These are phyloP conservation scores for Aspergillus olivimuriae DNA, from an alignment of 495 filamentous ascomycete species.

Conservation along the genomic window DNA sequence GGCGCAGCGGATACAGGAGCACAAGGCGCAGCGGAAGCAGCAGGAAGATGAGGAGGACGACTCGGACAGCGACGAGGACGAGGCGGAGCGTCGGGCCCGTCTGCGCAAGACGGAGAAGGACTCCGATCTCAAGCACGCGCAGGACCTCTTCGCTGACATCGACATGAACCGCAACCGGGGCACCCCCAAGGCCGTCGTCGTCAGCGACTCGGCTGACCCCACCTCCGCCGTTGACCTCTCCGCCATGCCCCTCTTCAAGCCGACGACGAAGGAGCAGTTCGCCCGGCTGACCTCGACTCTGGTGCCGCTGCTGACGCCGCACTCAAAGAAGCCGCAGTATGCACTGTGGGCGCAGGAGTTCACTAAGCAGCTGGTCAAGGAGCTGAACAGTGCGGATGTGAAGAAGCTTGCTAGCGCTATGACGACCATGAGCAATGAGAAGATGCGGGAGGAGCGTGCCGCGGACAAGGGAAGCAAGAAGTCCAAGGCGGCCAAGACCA, in stretches of 20 bases:
- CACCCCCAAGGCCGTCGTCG: slow-evolving; percentile 51
- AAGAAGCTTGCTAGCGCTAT: slow-evolving; percentile 87
- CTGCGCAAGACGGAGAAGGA: slow-evolving; percentile 76
- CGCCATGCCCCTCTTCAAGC: slow-evolving; percentile 78
- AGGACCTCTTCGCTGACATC: slow-evolving; percentile 81
- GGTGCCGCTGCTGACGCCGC: slow-evolving; percentile 63
- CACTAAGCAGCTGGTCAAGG: slow-evolving; percentile 76
- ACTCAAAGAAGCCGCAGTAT: slow-evolving; percentile 88
- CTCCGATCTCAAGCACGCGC: slow-evolving; percentile 81
- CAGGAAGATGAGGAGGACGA: slow-evolving; percentile 43
- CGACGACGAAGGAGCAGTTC: slow-evolving; percentile 80
- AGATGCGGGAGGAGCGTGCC: slow-evolving; percentile 97
- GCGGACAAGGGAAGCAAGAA: slow-evolving; percentile 96
- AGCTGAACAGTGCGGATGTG: slow-evolving; percentile 82
- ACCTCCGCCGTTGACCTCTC: slow-evolving; percentile 73
- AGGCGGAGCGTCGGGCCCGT: slow-evolving; percentile 62
- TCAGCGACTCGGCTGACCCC: slow-evolving; percentile 63
- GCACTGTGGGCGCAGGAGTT: slow-evolving; percentile 85
- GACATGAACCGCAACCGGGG: slow-evolving; percentile 65
- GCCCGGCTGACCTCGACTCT: slow-evolving; percentile 64
- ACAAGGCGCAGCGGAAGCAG: slow-evolving; percentile 38
- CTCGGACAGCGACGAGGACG: slow-evolving; percentile 63
- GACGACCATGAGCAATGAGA: slow-evolving; percentile 88
- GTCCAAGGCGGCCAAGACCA: slow-evolving; percentile 89
- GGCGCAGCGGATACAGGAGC: slow-evolving; percentile 81